These are phyloP conservation scores for Pseudopediastrum boryanum DNA, from an alignment of 139 green algal species.

Conservation along the genomic window DNA sequence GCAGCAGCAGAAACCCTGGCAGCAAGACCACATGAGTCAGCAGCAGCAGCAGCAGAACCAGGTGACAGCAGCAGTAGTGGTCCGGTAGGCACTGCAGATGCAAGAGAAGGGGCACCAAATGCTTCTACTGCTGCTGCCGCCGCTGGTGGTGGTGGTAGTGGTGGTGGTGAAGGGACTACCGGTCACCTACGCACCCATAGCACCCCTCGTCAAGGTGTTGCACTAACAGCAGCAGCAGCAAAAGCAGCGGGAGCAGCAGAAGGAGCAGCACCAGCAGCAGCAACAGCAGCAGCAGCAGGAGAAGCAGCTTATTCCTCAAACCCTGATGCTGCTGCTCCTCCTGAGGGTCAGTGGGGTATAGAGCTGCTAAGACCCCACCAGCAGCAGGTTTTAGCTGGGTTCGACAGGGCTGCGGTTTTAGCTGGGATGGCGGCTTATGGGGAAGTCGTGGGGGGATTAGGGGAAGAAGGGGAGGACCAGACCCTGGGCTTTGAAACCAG, in stretches of 20 bases:
- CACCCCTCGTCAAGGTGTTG: background rate
- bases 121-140: constrained; percentile 16
- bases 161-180: background rate
- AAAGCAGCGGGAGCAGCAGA: background rate
- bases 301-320: background rate
- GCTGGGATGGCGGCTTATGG: background rate
- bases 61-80: constrained; percentile 8
- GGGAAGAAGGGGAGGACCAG: background rate
- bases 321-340: too few relatives aligned
- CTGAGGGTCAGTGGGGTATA: background rate
- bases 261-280: background rate
- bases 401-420: background rate
- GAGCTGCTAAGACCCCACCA: background rate
- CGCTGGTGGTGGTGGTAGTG: background rate
- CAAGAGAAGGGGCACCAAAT: background rate
- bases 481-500: too few relatives aligned
- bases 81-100: too few relatives aligned
- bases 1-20: constrained; percentile 1
- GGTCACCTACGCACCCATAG: too few relatives aligned
- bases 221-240: constrained; percentile 17
- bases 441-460: background rate
- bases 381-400: background rate
- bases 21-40: too few relatives aligned
- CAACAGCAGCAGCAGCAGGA: constrained; percentile 25
- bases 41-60: background rate